Evolutionary conservation across 192 early-diverging fungal genomes (phyloP).

Genomic region (Coemansia sp.): DNA sequence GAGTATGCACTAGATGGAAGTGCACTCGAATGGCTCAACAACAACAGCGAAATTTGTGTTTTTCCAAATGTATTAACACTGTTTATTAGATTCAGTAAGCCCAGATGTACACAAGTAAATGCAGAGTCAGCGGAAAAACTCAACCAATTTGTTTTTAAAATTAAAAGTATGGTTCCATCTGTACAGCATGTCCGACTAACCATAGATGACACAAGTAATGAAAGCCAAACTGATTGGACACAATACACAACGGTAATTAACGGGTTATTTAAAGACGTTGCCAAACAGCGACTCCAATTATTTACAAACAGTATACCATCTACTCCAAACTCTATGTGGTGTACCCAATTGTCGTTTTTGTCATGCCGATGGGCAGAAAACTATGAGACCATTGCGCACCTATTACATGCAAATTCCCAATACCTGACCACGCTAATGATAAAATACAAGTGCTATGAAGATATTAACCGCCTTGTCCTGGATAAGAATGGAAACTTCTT

Average conservation of each 20-base stretch:
- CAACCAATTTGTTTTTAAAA: not conserved
- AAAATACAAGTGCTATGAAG: not conserved
- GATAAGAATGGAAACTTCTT: too few relatives aligned
- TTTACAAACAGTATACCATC: not conserved
- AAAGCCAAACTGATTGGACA: not conserved
- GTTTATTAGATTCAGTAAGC: not conserved
- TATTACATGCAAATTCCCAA: not conserved
- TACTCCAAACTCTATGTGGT: not conserved
- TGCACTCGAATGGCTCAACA: not conserved
- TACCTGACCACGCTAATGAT: not conserved
- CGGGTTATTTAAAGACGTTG: not conserved
- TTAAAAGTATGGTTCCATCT: not conserved
- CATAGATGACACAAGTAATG: not conserved
- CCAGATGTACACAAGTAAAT: not conserved
- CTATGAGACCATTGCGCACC: not conserved
- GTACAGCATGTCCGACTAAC: not conserved
- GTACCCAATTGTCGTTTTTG: not conserved
- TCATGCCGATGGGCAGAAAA: not conserved
- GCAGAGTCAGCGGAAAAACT: not conserved
- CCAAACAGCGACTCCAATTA: not conserved
- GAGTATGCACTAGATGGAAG: not conserved
- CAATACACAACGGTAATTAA: not conserved
- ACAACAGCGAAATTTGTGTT: not conserved
- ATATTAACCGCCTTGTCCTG: not conserved
- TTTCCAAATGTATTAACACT: not conserved